Percentiles rank a stretch among this genome's conserved stretches.
Conservation (phyloP, 2,329 filamentous ascomycete genomes). For the Emmonsia crescens region DNA sequence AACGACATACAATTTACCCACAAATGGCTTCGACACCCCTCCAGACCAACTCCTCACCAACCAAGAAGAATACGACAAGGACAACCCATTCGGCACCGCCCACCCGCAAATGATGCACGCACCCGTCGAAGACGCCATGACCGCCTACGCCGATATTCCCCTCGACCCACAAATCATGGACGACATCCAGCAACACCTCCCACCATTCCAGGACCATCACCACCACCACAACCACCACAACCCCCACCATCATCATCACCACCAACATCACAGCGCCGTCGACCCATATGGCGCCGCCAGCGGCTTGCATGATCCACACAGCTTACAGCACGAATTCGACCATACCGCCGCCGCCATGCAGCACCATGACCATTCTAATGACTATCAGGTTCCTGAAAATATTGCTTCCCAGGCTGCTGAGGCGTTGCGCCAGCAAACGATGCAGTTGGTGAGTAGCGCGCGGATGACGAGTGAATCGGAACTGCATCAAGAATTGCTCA, state of each 20-base stretch:
- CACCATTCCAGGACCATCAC: constrained; percentile 30
- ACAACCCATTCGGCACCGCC: constrained; percentile 20
- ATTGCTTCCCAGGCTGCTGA: constrained; percentile 25
- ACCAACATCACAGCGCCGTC: constrained; percentile 31
- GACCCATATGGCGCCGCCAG: constrained; percentile 22
- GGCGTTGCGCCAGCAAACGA: constrained; percentile 26
- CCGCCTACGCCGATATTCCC: constrained; percentile 41
- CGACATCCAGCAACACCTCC: constrained; percentile 37
- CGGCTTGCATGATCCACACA: constrained; percentile 18
- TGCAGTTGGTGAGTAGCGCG: constrained; percentile 28
- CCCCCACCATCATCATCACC: constrained; percentile 13
- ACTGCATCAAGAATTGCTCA: constrained; percentile 30
- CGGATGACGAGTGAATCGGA: constrained; percentile 28
- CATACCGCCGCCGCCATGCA: constrained; percentile 17
- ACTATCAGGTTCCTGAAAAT: constrained; percentile 31
- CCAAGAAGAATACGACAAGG: constrained; percentile 15
- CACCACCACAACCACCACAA: constrained; percentile 17
- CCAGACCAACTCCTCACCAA: constrained; percentile 11
- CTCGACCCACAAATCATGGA: constrained; percentile 53
- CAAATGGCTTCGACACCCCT: constrained; percentile 11
- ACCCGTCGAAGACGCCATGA: constrained; percentile 28
- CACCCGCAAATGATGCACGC: constrained; percentile 26
- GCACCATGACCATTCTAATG: constrained; percentile 29
- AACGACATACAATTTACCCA: constrained; percentile 8
- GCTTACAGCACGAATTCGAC: constrained; percentile 27